phyloP scores from a whole-genome alignment of 139 green algal genomes.

The Micromonas commoda region DNA sequence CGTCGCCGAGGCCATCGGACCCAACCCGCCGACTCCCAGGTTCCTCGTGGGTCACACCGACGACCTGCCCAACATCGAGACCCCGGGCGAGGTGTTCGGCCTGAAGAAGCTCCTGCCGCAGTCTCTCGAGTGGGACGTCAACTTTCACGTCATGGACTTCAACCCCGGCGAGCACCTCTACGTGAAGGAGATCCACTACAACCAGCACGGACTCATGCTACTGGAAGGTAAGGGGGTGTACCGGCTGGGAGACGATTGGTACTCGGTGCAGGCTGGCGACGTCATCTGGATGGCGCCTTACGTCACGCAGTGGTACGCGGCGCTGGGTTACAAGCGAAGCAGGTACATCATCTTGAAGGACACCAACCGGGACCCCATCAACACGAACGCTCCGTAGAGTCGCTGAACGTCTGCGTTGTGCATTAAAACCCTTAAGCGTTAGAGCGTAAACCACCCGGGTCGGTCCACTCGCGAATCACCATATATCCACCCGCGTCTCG shows the following conservation, averaged over 20 bases:
- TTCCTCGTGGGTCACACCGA: not conserved
- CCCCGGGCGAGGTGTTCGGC: constrained; percentile 68
- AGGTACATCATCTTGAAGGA: constrained; percentile 88
- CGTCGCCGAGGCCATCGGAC: not conserved
- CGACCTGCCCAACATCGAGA: not conserved
- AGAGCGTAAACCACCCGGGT: too few species aligned
- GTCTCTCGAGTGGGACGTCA: constrained; percentile 84
- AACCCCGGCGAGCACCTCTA: constrained; percentile 63
- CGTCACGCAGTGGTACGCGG: constrained; percentile 83
- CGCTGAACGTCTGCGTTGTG: too few species aligned
- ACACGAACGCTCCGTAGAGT: too few species aligned
- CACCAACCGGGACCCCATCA: constrained; percentile 67
- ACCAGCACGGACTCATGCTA: constrained; percentile 91
- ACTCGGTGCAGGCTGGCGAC: constrained; percentile 70
- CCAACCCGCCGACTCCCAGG: not conserved
- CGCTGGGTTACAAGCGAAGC: constrained; percentile 57
- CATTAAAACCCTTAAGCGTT: too few species aligned
- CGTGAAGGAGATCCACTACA: constrained; percentile 85
- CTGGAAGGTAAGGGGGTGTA: constrained; percentile 91
- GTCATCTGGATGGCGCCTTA: constrained; percentile 82
- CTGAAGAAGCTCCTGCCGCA: constrained; percentile 86
- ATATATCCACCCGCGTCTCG: constrained; percentile 1
- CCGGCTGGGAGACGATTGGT: constrained; percentile 70
- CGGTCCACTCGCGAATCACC: not conserved
- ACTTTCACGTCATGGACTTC: constrained; percentile 96